phyloP scores from a whole-genome alignment of 306 rosid species.

The Begonia fuchsioides region DNA sequence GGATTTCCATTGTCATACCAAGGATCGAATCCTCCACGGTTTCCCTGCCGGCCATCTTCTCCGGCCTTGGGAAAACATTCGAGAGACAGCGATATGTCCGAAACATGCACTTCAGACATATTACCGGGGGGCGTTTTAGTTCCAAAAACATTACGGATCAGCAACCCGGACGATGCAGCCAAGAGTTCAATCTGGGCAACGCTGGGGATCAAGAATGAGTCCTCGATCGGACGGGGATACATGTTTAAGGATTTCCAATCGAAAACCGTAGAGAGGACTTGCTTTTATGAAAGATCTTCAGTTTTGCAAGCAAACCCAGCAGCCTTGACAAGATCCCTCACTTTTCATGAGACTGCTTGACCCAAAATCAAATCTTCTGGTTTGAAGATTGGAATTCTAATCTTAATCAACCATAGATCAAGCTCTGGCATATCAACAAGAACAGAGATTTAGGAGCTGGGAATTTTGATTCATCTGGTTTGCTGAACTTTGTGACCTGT shows the following conservation, averaged over 20 bases:
- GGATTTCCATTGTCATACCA: conserved; percentile 57
- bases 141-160: conserved; percentile 81
- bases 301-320: conserved; percentile 76
- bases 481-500: conserved; percentile 17
- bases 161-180: conserved; percentile 79
- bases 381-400: not conserved
- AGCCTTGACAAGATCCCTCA: conserved; percentile 73
- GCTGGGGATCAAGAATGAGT: conserved; percentile 79
- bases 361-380: conserved; percentile 2
- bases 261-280: conserved; percentile 31
- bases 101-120: conserved; percentile 24
- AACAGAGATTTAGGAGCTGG: no score
- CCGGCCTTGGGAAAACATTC: conserved; percentile 55
- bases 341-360: conserved; percentile 58
- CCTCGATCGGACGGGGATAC: conserved; percentile 33
- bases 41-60: conserved; percentile 34
- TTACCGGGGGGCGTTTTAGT: conserved; percentile 57
- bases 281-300: conserved; percentile 29
- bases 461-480: conserved; percentile 34
- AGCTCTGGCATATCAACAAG: not conserved
- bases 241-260: conserved; percentile 63
- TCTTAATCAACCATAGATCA: not conserved
- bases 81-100: conserved; percentile 36
- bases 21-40: conserved; percentile 61
- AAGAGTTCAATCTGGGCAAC: conserved; percentile 93